phyloP scores from a whole-genome alignment of 2,329 filamentous ascomycete species.

The Parascedosporium putredinis region DNA sequence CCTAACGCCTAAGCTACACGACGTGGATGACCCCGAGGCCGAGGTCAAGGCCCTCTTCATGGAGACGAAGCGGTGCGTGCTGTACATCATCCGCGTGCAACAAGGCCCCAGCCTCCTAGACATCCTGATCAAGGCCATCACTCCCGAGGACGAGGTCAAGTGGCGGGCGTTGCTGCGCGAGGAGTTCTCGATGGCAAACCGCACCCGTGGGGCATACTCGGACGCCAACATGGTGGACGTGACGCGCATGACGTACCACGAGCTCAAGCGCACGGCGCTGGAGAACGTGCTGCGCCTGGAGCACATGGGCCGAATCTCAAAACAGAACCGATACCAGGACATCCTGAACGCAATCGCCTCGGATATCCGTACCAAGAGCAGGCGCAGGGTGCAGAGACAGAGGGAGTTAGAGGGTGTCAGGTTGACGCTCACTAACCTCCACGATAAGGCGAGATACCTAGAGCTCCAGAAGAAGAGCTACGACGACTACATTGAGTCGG shows the following conservation, averaged over 20 bases:
- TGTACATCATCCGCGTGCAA: constrained; percentile 97
- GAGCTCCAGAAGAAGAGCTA: constrained; percentile 95
- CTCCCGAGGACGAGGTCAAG: constrained; percentile 75
- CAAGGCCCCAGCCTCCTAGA: constrained; percentile 87
- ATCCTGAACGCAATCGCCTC: constrained; percentile 94
- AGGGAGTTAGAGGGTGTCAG: constrained; percentile 80
- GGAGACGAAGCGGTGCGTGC: constrained; percentile 92
- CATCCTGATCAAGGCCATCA: constrained; percentile 84
- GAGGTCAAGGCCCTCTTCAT: constrained; percentile 90
- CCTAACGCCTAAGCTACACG: constrained; percentile 78
- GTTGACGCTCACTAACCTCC: constrained; percentile 62
- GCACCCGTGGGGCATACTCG: constrained; percentile 77
- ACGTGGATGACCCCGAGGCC: constrained; percentile 85
- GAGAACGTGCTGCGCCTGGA: constrained; percentile 91
- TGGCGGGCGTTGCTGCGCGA: constrained; percentile 76
- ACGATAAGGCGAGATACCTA: constrained; percentile 82
- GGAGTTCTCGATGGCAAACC: constrained; percentile 61
- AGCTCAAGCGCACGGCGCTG: constrained; percentile 84
- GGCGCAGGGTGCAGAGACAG: constrained; percentile 80
- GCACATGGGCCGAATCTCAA: constrained; percentile 76
- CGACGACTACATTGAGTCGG: constrained; percentile 98
- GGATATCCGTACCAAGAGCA: constrained; percentile 95
- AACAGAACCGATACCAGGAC: constrained; percentile 89
- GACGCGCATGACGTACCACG: constrained; percentile 77
- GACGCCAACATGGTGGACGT: constrained; percentile 82